A percentile compares a stretch with the other conserved stretches of the same genome.
phyloP scores from a whole-genome alignment of 225 moss, liverwort and hornwort species.

The Marchantia paleacea region DNA sequence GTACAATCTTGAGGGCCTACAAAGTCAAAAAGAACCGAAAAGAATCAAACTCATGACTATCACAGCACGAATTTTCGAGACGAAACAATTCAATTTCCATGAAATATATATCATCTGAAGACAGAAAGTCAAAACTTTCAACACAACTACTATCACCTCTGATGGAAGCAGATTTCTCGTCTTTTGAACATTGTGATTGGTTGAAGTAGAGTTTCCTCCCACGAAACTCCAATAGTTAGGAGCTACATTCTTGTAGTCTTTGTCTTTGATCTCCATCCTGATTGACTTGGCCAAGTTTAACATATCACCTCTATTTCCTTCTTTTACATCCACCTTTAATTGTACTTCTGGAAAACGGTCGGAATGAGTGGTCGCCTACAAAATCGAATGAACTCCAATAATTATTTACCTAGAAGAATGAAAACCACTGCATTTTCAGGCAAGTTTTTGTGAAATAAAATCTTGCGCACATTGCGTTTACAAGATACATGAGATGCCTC shows the following conservation, averaged over 20 bases:
- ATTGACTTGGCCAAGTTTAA: conserved; percentile 26
- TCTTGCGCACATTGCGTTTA: too few relatives aligned
- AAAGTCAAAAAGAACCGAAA: not conserved
- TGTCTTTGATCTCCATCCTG: conserved; percentile 29
- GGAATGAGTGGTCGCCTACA: conserved; percentile 14
- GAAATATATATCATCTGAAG: not conserved
- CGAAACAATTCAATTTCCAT: not conserved
- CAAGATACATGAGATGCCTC: not conserved
- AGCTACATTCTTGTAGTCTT: conserved; percentile 32
- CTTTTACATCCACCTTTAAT: conserved; percentile 30
- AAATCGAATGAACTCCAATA: not conserved
- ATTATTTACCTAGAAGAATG: not conserved
- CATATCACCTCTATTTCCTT: conserved; percentile 18
- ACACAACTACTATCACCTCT: conserved; percentile 25
- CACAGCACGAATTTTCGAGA: not conserved
- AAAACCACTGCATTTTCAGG: not conserved
- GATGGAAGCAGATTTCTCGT: conserved; percentile 34
- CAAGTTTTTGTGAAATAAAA: not conserved
- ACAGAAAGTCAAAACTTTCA: not conserved
- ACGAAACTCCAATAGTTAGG: conserved; percentile 48
- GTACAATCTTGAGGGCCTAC: conserved; percentile 68
- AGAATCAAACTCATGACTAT: not conserved
- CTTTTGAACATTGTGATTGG: not conserved
- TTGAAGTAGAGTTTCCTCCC: conserved; percentile 16
- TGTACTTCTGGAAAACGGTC: conserved; percentile 32